Percentiles rank a stretch among this genome's conserved stretches.
These are phyloP conservation scores for Microcyclospora pomicola DNA, from an alignment of 2,329 filamentous ascomycete genomes.

Conservation along the genomic window DNA sequence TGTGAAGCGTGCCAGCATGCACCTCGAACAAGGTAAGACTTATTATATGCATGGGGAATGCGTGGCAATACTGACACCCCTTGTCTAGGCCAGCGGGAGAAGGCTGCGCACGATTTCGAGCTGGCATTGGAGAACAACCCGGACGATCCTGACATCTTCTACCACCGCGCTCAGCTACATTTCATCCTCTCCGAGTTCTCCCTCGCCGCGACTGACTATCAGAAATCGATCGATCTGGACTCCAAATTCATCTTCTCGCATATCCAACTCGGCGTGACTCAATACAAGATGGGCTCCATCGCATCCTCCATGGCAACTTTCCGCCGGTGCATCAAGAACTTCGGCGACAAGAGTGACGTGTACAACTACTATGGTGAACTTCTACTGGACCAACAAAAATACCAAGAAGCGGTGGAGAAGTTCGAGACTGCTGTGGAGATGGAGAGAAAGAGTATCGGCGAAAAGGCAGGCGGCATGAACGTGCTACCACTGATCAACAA, in stretches of 20 bases:
- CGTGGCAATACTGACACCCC: slow-evolving; percentile 19
- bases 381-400: slow-evolving; percentile 91
- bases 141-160: slow-evolving; percentile 92
- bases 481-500: slow-evolving; percentile 98
- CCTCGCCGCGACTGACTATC: slow-evolving; percentile 94
- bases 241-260: slow-evolving; percentile 96
- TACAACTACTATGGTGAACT: slow-evolving; percentile 99
- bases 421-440: slow-evolving; percentile 98
- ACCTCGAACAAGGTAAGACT: slow-evolving; percentile 68
- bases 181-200: slow-evolving; percentile 93
- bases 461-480: slow-evolving; percentile 91
- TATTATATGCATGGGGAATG: neutral
- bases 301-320: slow-evolving; percentile 98
- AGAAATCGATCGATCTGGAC: slow-evolving; percentile 97
- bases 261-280: slow-evolving; percentile 96
- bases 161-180: slow-evolving; percentile 94
- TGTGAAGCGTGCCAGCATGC: slow-evolving; percentile 97
- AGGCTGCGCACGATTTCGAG: slow-evolving; percentile 76
- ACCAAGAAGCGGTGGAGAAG: slow-evolving; percentile 87
- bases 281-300: slow-evolving; percentile 99
- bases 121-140: slow-evolving; percentile 72
- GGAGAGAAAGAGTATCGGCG: slow-evolving; percentile 61
- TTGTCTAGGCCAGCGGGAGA: slow-evolving; percentile 58
- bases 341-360: slow-evolving; percentile 87
- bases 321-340: slow-evolving; percentile 95